A percentile compares a stretch with the other conserved stretches of the same genome.
Evolutionary conservation across 208 protist genomes (phyloP).

Genomic region (Novymonas esmeraldas): DNA sequence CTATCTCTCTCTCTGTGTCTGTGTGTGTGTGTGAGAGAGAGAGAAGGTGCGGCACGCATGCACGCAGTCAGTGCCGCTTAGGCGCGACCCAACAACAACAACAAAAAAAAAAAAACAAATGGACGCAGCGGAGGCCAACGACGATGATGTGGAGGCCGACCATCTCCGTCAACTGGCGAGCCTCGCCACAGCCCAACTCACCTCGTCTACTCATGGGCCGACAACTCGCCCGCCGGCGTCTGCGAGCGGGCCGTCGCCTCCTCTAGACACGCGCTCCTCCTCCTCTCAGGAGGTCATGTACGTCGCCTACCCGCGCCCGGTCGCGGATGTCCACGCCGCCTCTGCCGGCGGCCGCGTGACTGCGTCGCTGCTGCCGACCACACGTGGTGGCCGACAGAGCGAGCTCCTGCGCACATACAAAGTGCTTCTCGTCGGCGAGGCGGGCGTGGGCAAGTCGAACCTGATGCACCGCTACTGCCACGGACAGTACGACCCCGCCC

Average conservation of each 20-base stretch:
- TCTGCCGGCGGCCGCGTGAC: too few relatives aligned
- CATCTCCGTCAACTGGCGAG: background rate
- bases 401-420: slow-evolving; percentile 93
- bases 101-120: too few relatives aligned
- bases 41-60: background rate
- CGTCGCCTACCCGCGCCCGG: slow-evolving; percentile 20
- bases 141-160: background rate
- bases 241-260: background rate
- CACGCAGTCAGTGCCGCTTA: background rate
- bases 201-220: background rate
- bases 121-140: background rate
- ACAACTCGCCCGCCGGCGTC: background rate
- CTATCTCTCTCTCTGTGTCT: background rate
- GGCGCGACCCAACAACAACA: too few relatives aligned
- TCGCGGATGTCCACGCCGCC: too few relatives aligned
- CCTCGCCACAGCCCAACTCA: background rate
- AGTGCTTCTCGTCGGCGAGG: slow-evolving; percentile 95
- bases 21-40: background rate
- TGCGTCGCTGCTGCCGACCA: slow-evolving; percentile 17
- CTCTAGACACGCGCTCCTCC: background rate
- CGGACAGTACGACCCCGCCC: slow-evolving; percentile 86
- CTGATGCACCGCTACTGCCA: slow-evolving; percentile 95
- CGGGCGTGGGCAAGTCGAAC: slow-evolving; percentile 95
- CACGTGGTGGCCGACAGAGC: slow-evolving; percentile 17
- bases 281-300: background rate